Evolutionary conservation across 192 early-diverging fungal species (phyloP), one percentile per base, ranked within the genome.

Genomic region (Linnemannia zychae): DNA sequence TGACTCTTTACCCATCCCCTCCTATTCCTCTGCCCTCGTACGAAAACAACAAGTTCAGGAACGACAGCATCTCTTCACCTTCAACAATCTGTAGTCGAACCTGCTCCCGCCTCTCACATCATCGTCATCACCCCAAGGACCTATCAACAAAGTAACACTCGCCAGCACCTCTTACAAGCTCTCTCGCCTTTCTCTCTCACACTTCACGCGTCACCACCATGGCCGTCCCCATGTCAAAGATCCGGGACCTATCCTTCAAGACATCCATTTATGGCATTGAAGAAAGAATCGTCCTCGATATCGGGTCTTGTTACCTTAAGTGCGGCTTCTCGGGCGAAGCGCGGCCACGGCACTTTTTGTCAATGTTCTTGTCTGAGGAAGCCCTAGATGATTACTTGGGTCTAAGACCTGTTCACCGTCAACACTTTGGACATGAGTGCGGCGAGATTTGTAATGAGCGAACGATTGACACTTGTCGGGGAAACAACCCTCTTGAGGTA

Each of bases 291-390:
- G 94, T 98, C 13, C 91, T 98, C 13, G 97, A 98, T 82, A 89
- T 98, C 67, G 96, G 97, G 22, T 93, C 95, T 1, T 88, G 91
- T 40, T 94, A 94, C 71, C 88, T 97, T 72, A 95, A 96, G 24
- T 96, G 93, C 75, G 97, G 97, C 0, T 95, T 97, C 87, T 96
- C 95, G 5, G 95, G 95, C 31, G 97, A 98, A 86, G 78, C 93
- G 6, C 87, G 90, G 36, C 97, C 97, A 9, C 88, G 96, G 37
- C 91, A 95, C 36, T 85, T 84, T 88, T 89, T 44, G 78, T 93
- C n/a, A 86, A 92, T 37, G 88, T 94, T 46, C 88, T 76, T 87
- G 82, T 88, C 82, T 69, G 78, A 73, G 65, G 89, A 75, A 75
- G 89, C 79, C 34, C 75, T 79, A 77, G 88, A 68, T 80, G 87